Conservation (phyloP, 2,329 filamentous ascomycete genomes). For the Clarireedia homoeocarpa region DNA sequence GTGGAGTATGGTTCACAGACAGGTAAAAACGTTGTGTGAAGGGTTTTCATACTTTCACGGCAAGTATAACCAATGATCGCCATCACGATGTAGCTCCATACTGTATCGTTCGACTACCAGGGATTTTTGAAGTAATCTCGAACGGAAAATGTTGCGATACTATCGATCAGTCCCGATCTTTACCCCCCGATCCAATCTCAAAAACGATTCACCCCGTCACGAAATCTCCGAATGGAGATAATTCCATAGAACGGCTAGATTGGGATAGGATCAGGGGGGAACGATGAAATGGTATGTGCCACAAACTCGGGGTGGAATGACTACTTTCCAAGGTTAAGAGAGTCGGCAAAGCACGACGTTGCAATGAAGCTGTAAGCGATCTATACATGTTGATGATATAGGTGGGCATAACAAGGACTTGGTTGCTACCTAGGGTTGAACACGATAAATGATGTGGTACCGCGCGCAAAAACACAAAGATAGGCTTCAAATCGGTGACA, state of each 20-base stretch:
- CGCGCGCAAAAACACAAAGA: background rate
- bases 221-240: conserved; percentile 19
- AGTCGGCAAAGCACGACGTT: background rate
- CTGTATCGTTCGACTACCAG: background rate
- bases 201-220: conserved; percentile 15
- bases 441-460: conserved; percentile 2
- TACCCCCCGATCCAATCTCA: background rate
- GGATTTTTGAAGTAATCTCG: background rate
- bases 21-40: background rate
- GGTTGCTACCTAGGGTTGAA: conserved; percentile 1
- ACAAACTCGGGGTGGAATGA: conserved; percentile 9
- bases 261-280: background rate
- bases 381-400: conserved; percentile 23
- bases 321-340: background rate
- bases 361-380: conserved; percentile 10
- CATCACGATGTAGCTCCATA: background rate
- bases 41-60: background rate
- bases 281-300: background rate
- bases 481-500: background rate
- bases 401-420: conserved; percentile 12
- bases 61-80: conserved; percentile 8
- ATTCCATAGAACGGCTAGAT: conserved; percentile 10
- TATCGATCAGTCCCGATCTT: conserved; percentile 3
- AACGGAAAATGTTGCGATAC: conserved; percentile 6
- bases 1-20: background rate